A percentile compares a stretch with the other conserved stretches of the same genome.
Conservation (phyloP, 805 yeast genomes). For the Blastobotrys attinorum region DNA sequence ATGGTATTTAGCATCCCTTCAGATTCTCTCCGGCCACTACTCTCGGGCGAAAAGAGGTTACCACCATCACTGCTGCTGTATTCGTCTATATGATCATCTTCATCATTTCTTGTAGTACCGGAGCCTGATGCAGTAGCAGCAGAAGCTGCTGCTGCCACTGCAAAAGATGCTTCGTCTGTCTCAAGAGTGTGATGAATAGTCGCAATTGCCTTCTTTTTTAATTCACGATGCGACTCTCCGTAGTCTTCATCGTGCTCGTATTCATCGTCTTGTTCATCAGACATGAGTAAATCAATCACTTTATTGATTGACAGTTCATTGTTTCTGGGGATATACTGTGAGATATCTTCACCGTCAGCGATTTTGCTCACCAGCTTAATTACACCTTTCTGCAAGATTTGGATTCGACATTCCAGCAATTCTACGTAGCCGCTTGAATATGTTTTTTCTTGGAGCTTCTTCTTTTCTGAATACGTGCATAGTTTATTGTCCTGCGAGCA, state of each 20-base stretch:
- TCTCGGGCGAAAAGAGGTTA: too few relatives aligned
- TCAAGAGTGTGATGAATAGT: too few relatives aligned
- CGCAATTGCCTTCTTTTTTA: too few relatives aligned
- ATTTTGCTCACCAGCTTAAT: conserved; percentile 29
- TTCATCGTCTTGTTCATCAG: conserved; percentile 4
- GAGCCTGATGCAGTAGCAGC: too few relatives aligned
- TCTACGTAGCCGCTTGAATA: conserved; percentile 59
- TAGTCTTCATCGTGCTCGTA: conserved; percentile 1
- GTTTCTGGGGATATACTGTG: conserved; percentile 13
- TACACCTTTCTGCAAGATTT: conserved; percentile 43
- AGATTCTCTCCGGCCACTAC: too few relatives aligned
- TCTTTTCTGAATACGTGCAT: conserved; percentile 49
- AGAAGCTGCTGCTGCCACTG: too few relatives aligned
- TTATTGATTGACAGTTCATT: conserved; percentile 18
- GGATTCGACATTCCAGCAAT: conserved; percentile 49
- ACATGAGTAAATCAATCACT: conserved; percentile 14
- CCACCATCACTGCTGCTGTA: background rate
- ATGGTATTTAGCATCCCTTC: too few relatives aligned
- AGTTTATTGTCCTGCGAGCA: conserved; percentile 48
- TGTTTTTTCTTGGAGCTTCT: conserved; percentile 44
- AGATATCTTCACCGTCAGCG: conserved; percentile 16
- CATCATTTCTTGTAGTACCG: too few relatives aligned
- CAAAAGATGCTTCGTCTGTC: too few relatives aligned
- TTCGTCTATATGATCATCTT: background rate
- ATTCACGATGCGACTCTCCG: too few relatives aligned